Evolutionary conservation across 257 asterid genomes (phyloP).

Genomic region (Forsythia viridissima): DNA sequence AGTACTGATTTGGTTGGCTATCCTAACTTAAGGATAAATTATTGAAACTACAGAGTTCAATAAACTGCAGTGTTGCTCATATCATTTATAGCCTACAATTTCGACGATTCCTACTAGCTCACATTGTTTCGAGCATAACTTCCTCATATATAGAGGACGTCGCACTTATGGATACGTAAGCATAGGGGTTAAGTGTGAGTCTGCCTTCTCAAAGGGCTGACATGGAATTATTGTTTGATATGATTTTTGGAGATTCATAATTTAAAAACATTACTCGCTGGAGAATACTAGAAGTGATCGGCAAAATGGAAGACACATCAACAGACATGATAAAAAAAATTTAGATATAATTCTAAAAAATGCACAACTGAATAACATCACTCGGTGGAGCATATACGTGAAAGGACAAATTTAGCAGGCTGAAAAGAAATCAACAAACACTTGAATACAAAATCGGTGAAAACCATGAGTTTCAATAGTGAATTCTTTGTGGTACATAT

Average conservation of each 20-base stretch:
- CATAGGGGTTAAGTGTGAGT: background rate
- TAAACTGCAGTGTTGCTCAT: no score
- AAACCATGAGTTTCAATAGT: conserved; percentile 15
- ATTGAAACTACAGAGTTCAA: background rate
- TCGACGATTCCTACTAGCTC: background rate
- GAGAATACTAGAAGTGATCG: background rate
- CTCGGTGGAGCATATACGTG: background rate
- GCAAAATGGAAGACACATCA: background rate
- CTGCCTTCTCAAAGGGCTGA: background rate
- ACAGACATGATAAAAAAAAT: background rate
- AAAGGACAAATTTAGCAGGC: background rate
- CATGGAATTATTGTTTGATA: background rate
- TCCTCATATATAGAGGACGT: background rate
- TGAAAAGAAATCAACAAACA: background rate
- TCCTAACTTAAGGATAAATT: background rate
- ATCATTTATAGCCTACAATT: no score
- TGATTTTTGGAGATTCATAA: background rate
- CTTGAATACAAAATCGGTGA: background rate
- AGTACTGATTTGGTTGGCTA: background rate
- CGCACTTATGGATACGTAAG: background rate
- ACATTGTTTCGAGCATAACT: background rate
- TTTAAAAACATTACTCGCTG: background rate
- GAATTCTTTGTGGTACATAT: conserved; percentile 1
- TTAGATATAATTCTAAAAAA: background rate
- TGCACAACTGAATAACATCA: background rate